These are phyloP conservation scores for Taphrina communis DNA, from an alignment of 1,139 yeast genomes.

Conservation along the genomic window DNA sequence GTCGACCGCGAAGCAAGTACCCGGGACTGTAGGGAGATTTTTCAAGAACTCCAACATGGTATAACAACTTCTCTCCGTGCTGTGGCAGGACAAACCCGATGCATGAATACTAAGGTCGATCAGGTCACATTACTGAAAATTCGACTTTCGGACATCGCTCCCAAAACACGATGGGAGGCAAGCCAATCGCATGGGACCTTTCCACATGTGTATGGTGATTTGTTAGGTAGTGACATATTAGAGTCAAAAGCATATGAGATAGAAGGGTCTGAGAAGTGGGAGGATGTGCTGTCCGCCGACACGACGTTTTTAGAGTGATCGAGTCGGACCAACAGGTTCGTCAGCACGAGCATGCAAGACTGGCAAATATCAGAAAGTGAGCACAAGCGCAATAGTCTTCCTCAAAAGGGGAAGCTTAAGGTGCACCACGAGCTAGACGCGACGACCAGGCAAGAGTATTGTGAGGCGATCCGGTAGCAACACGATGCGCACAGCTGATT, in stretches of 20 bases:
- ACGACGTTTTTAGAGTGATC: neutral
- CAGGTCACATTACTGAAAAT: constrained; percentile 32
- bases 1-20: constrained; percentile 30
- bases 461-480: neutral
- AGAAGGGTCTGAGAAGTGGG: constrained; percentile 28
- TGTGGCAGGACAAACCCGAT: too few relatives aligned
- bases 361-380: too few relatives aligned
- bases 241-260: constrained; percentile 17
- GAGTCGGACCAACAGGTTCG: too few relatives aligned
- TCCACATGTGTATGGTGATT: constrained; percentile 36
- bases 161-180: constrained; percentile 31
- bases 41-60: constrained; percentile 8
- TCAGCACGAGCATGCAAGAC: too few relatives aligned
- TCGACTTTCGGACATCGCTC: constrained; percentile 2
- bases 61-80: too few relatives aligned
- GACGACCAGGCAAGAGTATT: neutral
- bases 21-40: constrained; percentile 40
- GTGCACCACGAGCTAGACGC: too few relatives aligned
- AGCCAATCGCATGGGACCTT: constrained; percentile 32
- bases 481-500: neutral
- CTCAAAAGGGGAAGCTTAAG: too few relatives aligned
- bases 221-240: constrained; percentile 18
- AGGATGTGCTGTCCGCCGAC: constrained; percentile 10
- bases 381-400: too few relatives aligned
- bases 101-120: neutral